These are phyloP conservation scores for Xylariaceae sp. DNA, from an alignment of 2,329 filamentous ascomycete species.

Conservation along the genomic window DNA sequence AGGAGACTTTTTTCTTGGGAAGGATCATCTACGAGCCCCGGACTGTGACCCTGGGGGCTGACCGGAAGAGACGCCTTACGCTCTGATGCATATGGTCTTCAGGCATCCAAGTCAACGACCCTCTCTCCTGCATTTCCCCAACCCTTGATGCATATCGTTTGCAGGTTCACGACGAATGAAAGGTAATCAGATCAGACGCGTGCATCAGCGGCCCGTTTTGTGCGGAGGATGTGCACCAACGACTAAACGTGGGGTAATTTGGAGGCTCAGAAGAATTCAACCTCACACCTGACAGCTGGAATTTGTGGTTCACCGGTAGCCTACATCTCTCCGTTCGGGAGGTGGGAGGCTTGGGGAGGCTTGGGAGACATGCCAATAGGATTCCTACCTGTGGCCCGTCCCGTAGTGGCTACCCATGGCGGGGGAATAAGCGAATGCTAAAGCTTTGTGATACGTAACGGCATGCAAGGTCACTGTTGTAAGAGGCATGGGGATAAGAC, in stretches of 20 bases:
- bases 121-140: not conserved
- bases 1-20: conserved; percentile 6
- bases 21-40: conserved; percentile 5
- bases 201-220: not conserved
- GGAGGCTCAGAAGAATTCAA: conserved; percentile 28
- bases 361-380: conserved; percentile 15
- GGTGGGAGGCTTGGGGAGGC: too few relatives aligned
- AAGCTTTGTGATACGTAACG: conserved; percentile 38
- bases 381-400: conserved; percentile 27
- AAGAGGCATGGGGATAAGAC: conserved; percentile 3
- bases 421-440: conserved; percentile 32
- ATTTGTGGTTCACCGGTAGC: conserved; percentile 25
- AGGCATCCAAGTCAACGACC: not conserved
- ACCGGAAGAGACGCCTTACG: not conserved
- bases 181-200: not conserved
- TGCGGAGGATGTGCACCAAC: conserved; percentile 25
- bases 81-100: not conserved
- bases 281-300: conserved; percentile 33
- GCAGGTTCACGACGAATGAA: not conserved
- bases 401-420: conserved; percentile 30
- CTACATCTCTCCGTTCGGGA: conserved; percentile 8
- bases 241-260: conserved; percentile 20
- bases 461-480: conserved; percentile 21
- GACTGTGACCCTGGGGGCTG: not conserved
- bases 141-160: conserved; percentile 8